Base-by-base conservation (phyloP, 495 filamentous ascomycete genomes). In the Poronia punctata region DNA sequence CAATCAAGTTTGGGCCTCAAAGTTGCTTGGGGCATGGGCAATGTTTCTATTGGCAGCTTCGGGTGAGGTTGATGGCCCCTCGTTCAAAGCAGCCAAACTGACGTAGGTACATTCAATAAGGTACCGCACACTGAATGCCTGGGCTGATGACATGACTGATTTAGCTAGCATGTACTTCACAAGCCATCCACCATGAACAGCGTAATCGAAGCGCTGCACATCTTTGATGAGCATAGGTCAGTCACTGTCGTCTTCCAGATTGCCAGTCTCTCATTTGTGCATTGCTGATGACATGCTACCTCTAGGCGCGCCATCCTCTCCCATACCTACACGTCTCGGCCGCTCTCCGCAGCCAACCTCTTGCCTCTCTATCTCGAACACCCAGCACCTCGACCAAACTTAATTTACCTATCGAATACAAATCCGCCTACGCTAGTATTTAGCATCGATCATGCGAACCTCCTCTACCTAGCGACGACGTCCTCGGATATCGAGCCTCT, bases 201-300 rank as follows among this genome's bases (percentile, higher is more conserved):
- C 66, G 79, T 84, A 59, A 83, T 98, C 54, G 89, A 95, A 74
- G 92, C 92, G 53, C 68, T 98, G 54, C 93, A 96, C 73, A 88
- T 98, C 58, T 95, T 82, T 61, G 87, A 96, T 72, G 87, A 94
- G 67, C 75, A 84, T 61, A 88, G 86, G 88, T 92, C 64, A 54
- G 71, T 52, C 19, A 28, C 33, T 33, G 14, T 23, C 16, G 8
- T 24, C n/a, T n/a, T n/a, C n/a, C n/a, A n/a, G n/a, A n/a, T 19
- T 12, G 24, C 6, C 4, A 24, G 7, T 3, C 23, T 16, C 25
- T 21, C 20, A n/a, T 16, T 16, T 11, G 14, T 40, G 31, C 37
- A 42, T 35, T 52, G 14, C 33, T 40, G 36, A 37, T 38, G 37
- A 48, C 34, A 18, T 7, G 14, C 9, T 16, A 9, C 15, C 31